Evolutionary conservation across 2,329 filamentous ascomycete species (phyloP), one percentile per base, ranked within the genome.

Genomic region (Sporothrix variecibatus): DNA sequence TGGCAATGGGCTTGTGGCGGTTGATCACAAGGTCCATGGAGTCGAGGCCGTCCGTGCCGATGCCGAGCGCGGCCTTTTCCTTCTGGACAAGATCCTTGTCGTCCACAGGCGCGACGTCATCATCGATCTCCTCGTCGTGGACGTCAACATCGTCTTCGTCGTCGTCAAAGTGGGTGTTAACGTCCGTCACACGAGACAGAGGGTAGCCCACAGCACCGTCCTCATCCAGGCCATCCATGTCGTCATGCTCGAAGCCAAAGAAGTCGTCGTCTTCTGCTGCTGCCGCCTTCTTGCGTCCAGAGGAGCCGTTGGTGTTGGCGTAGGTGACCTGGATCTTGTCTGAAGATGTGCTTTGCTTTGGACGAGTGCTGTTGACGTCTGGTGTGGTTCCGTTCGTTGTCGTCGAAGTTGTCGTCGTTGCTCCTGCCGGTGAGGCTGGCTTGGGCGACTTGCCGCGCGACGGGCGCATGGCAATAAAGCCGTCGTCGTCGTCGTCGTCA

Each of bases 201-300:
- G 76, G 77, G n/a, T 76, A 75, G 26, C 77, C 77, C 4, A 75
- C 31, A 0, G 26, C 28, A 43, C 84, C 83, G 34, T 84, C 81
- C 64, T 40, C 70, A 9, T 53, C 58, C 4, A 12, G 23, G 12
- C 38, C 60, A 2, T 69, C 46, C 46, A 56, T n/a, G 70, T 46
- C 51, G 60, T 74, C 75, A 9, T 53, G 26, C n/a, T 83, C 77
- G 31, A 78, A 77, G 0, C 73, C 77, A 38, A 78, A 78, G 2
- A 78, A 72, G 31, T 71, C 72, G 28, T 77, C 76, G 34, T 77
- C 76, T 20, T 74, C 72, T 5, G 43, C 65, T 12, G 64, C 31
- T 2, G 34, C 28, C 0, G 28, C 43, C 9, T 20, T 12, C 20
- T 69, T 69, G 11, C 31, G 34, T 8, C 67, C 46, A 23, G n/a